Base-by-base conservation (phyloP, 495 filamentous ascomycete genomes). In the Penicillium malachiteum region DNA sequence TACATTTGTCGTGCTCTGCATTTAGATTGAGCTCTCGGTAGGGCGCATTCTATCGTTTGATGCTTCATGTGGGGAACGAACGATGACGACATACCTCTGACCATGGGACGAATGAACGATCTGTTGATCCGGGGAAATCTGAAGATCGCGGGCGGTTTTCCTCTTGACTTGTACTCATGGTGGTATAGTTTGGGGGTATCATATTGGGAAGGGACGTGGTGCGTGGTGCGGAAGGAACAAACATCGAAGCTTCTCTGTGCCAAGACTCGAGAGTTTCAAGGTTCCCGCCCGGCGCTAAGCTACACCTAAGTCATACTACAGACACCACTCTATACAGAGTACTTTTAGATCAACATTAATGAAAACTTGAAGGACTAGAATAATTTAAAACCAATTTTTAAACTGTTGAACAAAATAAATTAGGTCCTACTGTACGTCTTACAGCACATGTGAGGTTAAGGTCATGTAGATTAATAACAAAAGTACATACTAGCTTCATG, bases 191-290 rank as follows among this genome's bases (percentile, higher is more conserved):
- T n/a, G 32, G 37, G 34, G 37, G 48, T 10, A 51, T 37, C 33
- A 37, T 41, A 5, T 9, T 48, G 8, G 48, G 13, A 55, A 54
- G 37, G 34, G 49, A 33, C 44, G 51, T 21, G 44, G 18, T 45
- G 43, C 41, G 54, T 48, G 48, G 64, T 64, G 64, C 57, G 55
- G 55, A 61, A 48, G 48, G 46, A 56, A 62, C 44, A 55, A 50
- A 26, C 21, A 4, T 26, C 21, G 21, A 37, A 62, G 58, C 57
- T 65, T 50, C 58, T 65, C 65, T 62, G 54, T 62, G 65, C 58
- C 59, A 65, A 65, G 62, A n/a, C n/a, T n/a, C n/a, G n/a, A n/a
- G n/a, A n/a, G n/a, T n/a, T n/a, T n/a, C n/a, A n/a, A n/a, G n/a
- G n/a, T n/a, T n/a, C n/a, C n/a, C n/a, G n/a, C n/a, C n/a, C n/a